phyloP scores from a whole-genome alignment of 1,284 basidiomycete species.

The Sparassis latifolia region DNA sequence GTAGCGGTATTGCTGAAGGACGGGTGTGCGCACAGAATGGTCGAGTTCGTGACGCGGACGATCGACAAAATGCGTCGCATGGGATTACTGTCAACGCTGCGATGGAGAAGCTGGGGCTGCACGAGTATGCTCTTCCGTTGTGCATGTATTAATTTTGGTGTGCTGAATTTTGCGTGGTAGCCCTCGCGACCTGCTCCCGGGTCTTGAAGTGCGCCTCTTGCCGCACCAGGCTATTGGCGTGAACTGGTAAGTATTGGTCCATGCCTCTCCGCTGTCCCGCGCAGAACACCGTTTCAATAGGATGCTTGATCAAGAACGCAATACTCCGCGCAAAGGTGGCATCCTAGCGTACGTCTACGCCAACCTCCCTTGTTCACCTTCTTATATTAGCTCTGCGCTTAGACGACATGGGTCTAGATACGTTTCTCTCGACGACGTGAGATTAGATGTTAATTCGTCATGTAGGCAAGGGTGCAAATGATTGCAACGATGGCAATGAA shows the following conservation, averaged over 20 bases:
- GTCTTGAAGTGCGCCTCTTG: constrained; percentile 54
- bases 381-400: constrained; percentile 20
- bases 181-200: constrained; percentile 40
- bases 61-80: constrained; percentile 47
- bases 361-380: too few relatives aligned
- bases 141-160: not conserved
- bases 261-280: too few relatives aligned
- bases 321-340: constrained; percentile 46
- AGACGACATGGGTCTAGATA: constrained; percentile 86
- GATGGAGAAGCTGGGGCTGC: constrained; percentile 36
- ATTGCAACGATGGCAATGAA: constrained; percentile 62
- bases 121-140: constrained; percentile 16
- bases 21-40: constrained; percentile 32
- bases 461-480: constrained; percentile 55
- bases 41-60: constrained; percentile 50
- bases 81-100: constrained; percentile 40
- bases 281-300: too few relatives aligned
- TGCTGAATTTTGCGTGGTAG: not conserved
- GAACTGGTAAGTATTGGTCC: constrained; percentile 34
- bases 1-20: too few relatives aligned
- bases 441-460: too few relatives aligned
- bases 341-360: not conserved
- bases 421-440: not conserved
- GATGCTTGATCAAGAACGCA: constrained; percentile 47
- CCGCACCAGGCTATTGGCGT: constrained; percentile 72